Conservation (phyloP, 495 filamentous ascomycete species). For the Penicillium cinerascens region DNA sequence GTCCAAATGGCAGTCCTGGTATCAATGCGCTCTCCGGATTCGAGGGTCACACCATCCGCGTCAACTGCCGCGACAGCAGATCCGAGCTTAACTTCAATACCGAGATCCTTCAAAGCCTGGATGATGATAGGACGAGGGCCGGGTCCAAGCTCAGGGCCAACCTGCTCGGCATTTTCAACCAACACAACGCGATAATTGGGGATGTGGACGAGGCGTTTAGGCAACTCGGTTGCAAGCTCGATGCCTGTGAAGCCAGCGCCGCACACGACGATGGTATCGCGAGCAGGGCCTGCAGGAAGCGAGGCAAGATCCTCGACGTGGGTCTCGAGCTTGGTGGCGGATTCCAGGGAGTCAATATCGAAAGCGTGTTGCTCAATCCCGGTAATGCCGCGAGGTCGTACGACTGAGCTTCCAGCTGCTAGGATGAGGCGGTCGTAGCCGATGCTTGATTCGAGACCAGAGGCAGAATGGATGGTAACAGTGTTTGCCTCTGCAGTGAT, state of each 20-base stretch:
- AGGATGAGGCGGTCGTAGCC: conserved; percentile 31
- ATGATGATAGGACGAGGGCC: conserved; percentile 17
- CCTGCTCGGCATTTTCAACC: conserved; percentile 10
- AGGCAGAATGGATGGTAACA: conserved; percentile 11
- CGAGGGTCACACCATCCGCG: conserved; percentile 11
- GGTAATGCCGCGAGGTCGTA: conserved; percentile 19
- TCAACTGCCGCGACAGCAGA: conserved; percentile 12
- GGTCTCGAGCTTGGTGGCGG: conserved; percentile 13
- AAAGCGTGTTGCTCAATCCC: conserved; percentile 29
- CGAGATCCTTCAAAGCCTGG: conserved; percentile 14
- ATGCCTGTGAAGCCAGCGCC: conserved; percentile 27
- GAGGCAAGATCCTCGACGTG: conserved; percentile 14
- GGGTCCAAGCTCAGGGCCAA: conserved; percentile 17
- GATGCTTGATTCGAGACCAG: conserved; percentile 11
- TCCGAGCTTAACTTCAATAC: conserved; percentile 14
- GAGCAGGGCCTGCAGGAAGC: conserved; percentile 7
- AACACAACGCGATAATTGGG: conserved; percentile 12
- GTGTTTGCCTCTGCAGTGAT: conserved; percentile 19
- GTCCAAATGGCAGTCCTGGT: conserved; percentile 24
- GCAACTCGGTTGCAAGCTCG: conserved; percentile 19
- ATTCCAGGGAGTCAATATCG: conserved; percentile 24
- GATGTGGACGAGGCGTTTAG: conserved; percentile 12
- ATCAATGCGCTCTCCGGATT: conserved; percentile 17
- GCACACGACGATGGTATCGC: conserved; percentile 17
- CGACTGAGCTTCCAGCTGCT: conserved; percentile 31